Percentiles rank a stretch among this genome's conserved stretches.
phyloP scores from a whole-genome alignment of 2,329 filamentous ascomycete genomes.

The Stylonectria norvegica region DNA sequence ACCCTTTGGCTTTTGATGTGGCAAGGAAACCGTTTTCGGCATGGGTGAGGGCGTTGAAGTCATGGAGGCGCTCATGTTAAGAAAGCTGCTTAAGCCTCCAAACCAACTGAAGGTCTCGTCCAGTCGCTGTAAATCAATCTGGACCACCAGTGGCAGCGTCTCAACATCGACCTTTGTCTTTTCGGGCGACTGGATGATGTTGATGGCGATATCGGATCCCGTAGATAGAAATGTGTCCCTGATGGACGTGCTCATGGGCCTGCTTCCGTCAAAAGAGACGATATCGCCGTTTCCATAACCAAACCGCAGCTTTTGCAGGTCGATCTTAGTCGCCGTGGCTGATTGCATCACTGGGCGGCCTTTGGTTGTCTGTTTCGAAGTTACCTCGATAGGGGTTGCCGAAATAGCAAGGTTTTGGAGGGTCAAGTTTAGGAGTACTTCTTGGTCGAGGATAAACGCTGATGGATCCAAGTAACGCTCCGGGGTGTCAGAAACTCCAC shows the following conservation, averaged over 20 bases:
- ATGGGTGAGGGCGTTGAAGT: slow-evolving; percentile 63
- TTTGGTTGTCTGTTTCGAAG: slow-evolving; percentile 9
- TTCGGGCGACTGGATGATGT: slow-evolving; percentile 44
- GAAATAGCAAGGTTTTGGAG: slow-evolving; percentile 43
- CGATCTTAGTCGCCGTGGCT: slow-evolving; percentile 36
- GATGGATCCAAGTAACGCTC: slow-evolving; percentile 42
- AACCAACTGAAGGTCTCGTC: slow-evolving; percentile 88
- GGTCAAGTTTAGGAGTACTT: slow-evolving; percentile 51
- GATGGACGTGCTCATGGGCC: slow-evolving; percentile 57
- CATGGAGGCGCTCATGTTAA: slow-evolving; percentile 84
- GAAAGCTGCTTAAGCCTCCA: slow-evolving; percentile 84
- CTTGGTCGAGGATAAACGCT: slow-evolving; percentile 41
- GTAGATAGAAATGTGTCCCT: slow-evolving; percentile 55
- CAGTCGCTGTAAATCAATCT: slow-evolving; percentile 73
- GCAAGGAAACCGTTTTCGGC: slow-evolving; percentile 34
- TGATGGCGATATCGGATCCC: slow-evolving; percentile 57
- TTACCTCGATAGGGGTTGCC: slow-evolving; percentile 20
- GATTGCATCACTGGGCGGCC: slow-evolving; percentile 25
- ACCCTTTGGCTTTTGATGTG: slow-evolving; percentile 48
- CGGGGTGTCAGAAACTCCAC: slow-evolving; percentile 49
- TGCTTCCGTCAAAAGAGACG: slow-evolving; percentile 57
- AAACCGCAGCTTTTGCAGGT: slow-evolving; percentile 57
- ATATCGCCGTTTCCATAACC: slow-evolving; percentile 62
- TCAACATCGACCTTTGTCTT: slow-evolving; percentile 59
- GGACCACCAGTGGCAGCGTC: slow-evolving; percentile 72